Base-by-base conservation (phyloP, 805 yeast species). In the Saccharomyces eubayanus region DNA sequence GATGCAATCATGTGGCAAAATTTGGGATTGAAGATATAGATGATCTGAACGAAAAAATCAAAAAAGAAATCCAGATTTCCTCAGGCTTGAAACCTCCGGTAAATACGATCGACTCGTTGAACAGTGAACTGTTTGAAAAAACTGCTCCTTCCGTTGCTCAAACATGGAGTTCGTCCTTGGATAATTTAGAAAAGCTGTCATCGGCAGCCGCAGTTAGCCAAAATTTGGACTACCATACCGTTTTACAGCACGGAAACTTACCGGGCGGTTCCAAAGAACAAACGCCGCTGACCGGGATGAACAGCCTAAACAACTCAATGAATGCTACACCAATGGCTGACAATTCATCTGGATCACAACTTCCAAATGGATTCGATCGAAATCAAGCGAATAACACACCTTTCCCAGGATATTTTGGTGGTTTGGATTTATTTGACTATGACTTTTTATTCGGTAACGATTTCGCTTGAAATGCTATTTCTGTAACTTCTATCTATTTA, bases 361-460 rank as follows among this genome's bases (percentile, higher is more conserved):
- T 36, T 36, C 43, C 43, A 4, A 36, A 36, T 9, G 43, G 43
- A 20, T 31, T 28, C 8, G 43, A 36, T 36, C 16, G 43, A 36
- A 11, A 21, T 16, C 43, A 36, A 36, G 43, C 43, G 6, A 41
- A 36, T 36, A 16, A 36, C 11, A 36, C 43, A 9, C 24, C 43
- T 20, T 57, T 59, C 40, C 57, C 68, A 11, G 65, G 60, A 4
- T 53, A 60, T 11, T 61, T 64, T 50, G 69, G 67, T 8, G 65
- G 67, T 0, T 55, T 66, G 14, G 69, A 66, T 50, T 51, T 66
- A 20, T 66, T 67, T 50, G 68, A 66, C 50, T 66, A 65, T 53
- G 68, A 65, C 49, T 63, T 65, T 48, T 51, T 63, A 27, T 62
- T 65, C 46, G 62, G 66, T 10, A 62, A 58, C 47, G 64, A 61